phyloP scores from a whole-genome alignment of 129 eudicot genomes.

The Helianthus tuberosus region DNA sequence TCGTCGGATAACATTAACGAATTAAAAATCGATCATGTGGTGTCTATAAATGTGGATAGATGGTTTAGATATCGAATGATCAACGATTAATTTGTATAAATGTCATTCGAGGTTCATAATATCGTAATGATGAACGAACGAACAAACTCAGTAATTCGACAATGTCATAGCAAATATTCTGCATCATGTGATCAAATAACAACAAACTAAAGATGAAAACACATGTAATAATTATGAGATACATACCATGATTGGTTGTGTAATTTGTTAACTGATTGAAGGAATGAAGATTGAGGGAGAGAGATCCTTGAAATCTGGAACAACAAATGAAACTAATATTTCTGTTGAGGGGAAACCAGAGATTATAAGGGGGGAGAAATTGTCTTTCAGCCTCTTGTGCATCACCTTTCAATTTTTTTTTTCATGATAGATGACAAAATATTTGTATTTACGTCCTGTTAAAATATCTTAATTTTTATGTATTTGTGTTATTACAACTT shows the following conservation, averaged over 20 bases:
- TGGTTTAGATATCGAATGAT: not conserved
- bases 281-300: conserved; percentile 1
- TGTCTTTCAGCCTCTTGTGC: conserved; percentile 20
- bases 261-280: not conserved
- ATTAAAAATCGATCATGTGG: not conserved
- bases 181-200: not conserved
- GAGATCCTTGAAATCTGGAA: conserved; percentile 41
- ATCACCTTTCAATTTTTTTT: conserved; percentile 4
- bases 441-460: no score
- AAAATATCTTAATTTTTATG: no score
- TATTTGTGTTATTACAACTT: no score
- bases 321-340: conserved; percentile 21
- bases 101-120: not conserved
- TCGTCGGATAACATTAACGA: not conserved
- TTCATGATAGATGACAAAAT: not conserved
- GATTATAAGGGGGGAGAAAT: conserved; percentile 28
- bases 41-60: not conserved
- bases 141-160: not conserved
- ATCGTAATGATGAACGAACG: not conserved
- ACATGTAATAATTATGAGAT: not conserved
- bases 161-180: not conserved
- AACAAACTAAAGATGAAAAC: not conserved
- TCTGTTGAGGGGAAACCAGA: conserved; percentile 3
- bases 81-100: not conserved
- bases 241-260: conserved; percentile 44